These are phyloP conservation scores for Lasiodiplodia sp. DNA, from an alignment of 2,329 filamentous ascomycete genomes.

Conservation along the genomic window DNA sequence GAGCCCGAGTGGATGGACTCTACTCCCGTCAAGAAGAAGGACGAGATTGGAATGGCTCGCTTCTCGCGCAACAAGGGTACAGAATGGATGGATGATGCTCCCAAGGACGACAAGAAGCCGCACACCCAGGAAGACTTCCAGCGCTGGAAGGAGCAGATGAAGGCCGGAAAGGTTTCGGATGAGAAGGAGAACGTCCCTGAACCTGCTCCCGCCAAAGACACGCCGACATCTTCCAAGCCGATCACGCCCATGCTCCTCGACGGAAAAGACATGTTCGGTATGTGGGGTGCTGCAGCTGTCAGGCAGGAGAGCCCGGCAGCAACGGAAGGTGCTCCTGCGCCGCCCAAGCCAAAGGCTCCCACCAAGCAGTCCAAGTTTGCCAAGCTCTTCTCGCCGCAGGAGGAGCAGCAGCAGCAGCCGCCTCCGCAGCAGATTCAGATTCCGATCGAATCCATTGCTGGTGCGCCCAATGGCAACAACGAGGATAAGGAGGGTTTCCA, in stretches of 20 bases:
- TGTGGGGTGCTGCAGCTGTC: constrained; percentile 57
- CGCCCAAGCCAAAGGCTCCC: constrained; percentile 46
- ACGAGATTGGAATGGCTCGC: constrained; percentile 58
- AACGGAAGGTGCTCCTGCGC: constrained; percentile 32
- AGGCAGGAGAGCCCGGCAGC: constrained; percentile 36
- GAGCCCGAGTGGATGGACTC: constrained; percentile 29
- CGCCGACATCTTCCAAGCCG: constrained; percentile 50
- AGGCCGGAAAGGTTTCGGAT: constrained; percentile 63
- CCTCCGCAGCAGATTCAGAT: background rate
- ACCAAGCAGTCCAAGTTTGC: constrained; percentile 82
- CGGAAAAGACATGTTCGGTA: constrained; percentile 73
- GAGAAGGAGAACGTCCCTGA: constrained; percentile 53
- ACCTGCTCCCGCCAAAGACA: constrained; percentile 36
- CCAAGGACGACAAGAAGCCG: constrained; percentile 70
- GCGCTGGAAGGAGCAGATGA: constrained; percentile 93
- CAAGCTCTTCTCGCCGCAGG: constrained; percentile 66
- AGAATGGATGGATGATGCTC: constrained; percentile 82
- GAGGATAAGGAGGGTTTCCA: constrained; percentile 88
- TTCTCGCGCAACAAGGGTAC: constrained; percentile 53
- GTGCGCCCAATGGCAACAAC: constrained; percentile 53
- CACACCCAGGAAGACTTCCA: constrained; percentile 92
- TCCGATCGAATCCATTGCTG: constrained; percentile 35
- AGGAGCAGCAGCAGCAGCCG: constrained; percentile 38
- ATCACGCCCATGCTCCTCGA: constrained; percentile 71
- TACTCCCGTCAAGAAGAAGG: constrained; percentile 57